Conservation (phyloP, 2,329 filamentous ascomycete genomes). For the Calonectria crousiana region DNA sequence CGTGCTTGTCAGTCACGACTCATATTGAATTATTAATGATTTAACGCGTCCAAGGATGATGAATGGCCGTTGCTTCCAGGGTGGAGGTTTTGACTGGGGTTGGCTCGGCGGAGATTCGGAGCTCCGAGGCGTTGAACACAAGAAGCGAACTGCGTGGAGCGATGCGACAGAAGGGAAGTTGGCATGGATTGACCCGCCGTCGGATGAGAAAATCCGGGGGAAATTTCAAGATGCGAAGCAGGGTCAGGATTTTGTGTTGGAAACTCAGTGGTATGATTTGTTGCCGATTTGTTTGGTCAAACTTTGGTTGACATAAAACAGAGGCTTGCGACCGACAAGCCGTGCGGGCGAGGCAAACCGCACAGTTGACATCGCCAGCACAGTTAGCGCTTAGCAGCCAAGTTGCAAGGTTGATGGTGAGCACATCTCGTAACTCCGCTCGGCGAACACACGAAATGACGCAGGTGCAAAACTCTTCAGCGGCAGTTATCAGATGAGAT, state of each 20-base stretch:
- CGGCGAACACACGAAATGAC: slow-evolving; percentile 38
- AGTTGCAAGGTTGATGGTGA: background rate
- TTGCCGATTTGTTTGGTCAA: background rate
- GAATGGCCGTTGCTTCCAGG: background rate
- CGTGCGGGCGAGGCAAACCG: background rate
- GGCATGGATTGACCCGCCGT: background rate
- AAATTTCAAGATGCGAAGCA: background rate
- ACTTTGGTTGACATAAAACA: background rate
- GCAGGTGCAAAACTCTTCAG: slow-evolving; percentile 42
- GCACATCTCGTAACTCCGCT: slow-evolving; percentile 49
- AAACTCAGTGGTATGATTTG: background rate
- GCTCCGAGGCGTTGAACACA: background rate
- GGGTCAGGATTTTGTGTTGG: background rate
- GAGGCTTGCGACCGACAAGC: background rate
- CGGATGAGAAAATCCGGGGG: background rate
- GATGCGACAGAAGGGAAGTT: background rate
- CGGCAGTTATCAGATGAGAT: slow-evolving; percentile 55
- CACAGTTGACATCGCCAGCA: background rate
- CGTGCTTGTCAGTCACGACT: background rate
- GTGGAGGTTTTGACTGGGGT: slow-evolving; percentile 3
- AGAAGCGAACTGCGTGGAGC: background rate
- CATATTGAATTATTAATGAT: background rate
- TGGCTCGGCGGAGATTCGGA: slow-evolving; percentile 9
- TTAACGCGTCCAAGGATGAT: background rate
- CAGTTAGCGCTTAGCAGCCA: slow-evolving; percentile 6